Base-by-base conservation (phyloP, 768 basidiomycete genomes). In the Mycena vitilis region DNA sequence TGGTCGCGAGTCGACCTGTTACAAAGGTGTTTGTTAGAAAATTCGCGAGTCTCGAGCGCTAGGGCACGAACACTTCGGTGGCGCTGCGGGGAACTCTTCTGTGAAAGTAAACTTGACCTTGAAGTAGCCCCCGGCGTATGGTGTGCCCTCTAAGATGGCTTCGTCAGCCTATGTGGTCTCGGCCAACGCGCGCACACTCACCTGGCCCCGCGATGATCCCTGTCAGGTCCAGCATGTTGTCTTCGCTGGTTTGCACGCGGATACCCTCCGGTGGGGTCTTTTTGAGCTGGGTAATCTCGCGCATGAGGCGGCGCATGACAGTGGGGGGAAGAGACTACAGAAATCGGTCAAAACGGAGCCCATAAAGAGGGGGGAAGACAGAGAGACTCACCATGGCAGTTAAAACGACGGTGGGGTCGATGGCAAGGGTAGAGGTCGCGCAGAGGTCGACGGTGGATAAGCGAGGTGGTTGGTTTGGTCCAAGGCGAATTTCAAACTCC, bases 121-220 rank as follows among this genome's bases (percentile, higher is more conserved):
- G 79, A 90, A 90, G 73, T 91, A 87, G 6, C 90, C 90, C 16
- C 87, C 88, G 13, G 86, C 85, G 74, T 91, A 91, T 1, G 90
- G 91, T 25, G 89, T 91, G 47, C 86, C 88, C 76, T 88, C 88
- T 81, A 79, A 44, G 65, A 71, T 68, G 66, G 62, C 63, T 67
- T 66, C 65, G 78, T 80, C 76, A 80, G 77, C 73, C 68, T 60
- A 61, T 64, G n/a, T n/a, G n/a, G 62, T 60, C 53, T 62, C 51
- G 42, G 22, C 6, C 34, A 63, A 67, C 58, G 77, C 75, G 75
- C 74, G 54, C 7, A 49, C 2, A 80, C 92, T 75, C 71, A 96
- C 95, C 94, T 69, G 96, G 96, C 0, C 96, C 96, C 75, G 95
- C 87, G 20, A 98, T 94, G 60, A 95, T 89, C 1, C 95, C 96